phyloP scores from a whole-genome alignment of 1,284 basidiomycete species.

The Moesziomyces aphidis region DNA sequence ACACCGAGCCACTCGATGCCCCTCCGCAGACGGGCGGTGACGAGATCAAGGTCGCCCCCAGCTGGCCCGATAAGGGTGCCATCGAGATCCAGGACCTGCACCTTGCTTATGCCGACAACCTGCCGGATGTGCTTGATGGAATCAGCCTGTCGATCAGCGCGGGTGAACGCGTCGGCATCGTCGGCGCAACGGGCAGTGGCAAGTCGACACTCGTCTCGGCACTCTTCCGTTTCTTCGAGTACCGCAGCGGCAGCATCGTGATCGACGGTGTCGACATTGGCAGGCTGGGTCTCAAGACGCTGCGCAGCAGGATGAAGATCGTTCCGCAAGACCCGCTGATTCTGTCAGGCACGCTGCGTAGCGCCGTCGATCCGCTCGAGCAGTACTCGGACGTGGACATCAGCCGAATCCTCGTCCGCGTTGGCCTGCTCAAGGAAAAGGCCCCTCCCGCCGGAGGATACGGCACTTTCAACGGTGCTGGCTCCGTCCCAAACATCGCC shows the following conservation, averaged over 20 bases:
- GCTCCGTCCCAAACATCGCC: neutral
- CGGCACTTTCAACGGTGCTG: conserved; percentile 19
- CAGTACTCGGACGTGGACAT: conserved; percentile 63
- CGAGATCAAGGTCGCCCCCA: conserved; percentile 33
- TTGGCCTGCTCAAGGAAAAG: conserved; percentile 59
- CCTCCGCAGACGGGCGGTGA: conserved; percentile 17
- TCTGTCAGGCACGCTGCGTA: conserved; percentile 66
- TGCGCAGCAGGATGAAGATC: conserved; percentile 60
- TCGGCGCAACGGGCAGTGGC: conserved; percentile 72
- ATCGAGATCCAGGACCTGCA: conserved; percentile 66
- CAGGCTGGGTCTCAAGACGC: conserved; percentile 70
- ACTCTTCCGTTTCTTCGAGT: conserved; percentile 80
- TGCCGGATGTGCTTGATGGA: conserved; percentile 71
- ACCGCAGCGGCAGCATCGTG: conserved; percentile 74
- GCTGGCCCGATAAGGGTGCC: conserved; percentile 63
- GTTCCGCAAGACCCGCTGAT: conserved; percentile 67
- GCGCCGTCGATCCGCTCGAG: conserved; percentile 67
- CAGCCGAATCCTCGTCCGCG: conserved; percentile 61
- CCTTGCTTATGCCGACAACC: conserved; percentile 70
- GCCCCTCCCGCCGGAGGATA: conserved; percentile 3
- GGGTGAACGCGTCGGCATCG: conserved; percentile 72
- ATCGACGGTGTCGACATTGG: conserved; percentile 78
- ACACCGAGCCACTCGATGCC: conserved; percentile 50
- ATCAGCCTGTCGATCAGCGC: conserved; percentile 68
- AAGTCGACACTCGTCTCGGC: conserved; percentile 80